Conservation (phyloP, 305 asterid species). For the Fraxinus velutina region DNA sequence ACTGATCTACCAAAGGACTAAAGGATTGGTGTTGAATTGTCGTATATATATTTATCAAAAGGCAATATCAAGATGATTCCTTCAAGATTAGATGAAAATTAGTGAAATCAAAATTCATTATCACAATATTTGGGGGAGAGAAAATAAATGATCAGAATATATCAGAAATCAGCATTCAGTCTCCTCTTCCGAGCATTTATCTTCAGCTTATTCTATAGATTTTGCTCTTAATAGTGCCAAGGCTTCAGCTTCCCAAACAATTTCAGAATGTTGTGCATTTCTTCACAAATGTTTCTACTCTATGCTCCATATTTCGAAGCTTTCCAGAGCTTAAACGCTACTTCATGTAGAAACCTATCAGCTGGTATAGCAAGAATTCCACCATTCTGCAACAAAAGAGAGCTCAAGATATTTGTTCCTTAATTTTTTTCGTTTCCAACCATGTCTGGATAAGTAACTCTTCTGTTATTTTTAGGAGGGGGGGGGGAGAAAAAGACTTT, state of each 20-base stretch:
- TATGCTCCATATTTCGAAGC: conserved; percentile 94
- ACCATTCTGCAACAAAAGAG: conserved; percentile 47
- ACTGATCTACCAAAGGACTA: not conserved
- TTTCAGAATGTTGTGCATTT: not conserved
- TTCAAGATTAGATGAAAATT: not conserved
- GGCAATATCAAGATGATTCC: not conserved
- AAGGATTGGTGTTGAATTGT: not conserved
- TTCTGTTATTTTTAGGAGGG: too few species aligned
- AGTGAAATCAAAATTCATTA: not conserved
- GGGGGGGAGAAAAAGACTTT: too few species aligned
- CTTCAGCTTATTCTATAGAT: not conserved
- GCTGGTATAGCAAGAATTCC: conserved; percentile 73
- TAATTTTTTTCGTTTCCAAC: not conserved
- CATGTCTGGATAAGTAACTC: not conserved
- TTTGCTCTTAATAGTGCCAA: not conserved
- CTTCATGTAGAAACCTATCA: conserved; percentile 77
- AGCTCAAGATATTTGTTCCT: not conserved
- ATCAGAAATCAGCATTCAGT: not conserved
- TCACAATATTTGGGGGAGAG: not conserved
- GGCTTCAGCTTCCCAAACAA: not conserved
- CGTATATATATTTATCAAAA: too few species aligned
- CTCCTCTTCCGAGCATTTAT: not conserved
- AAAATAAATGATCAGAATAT: not conserved
- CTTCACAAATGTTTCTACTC: conserved; percentile 16
- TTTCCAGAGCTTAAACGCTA: conserved; percentile 94